Percentiles rank a stretch among this genome's conserved stretches.
phyloP scores from a whole-genome alignment of 2,329 filamentous ascomycete species.

The Calonectria multiphialidica region DNA sequence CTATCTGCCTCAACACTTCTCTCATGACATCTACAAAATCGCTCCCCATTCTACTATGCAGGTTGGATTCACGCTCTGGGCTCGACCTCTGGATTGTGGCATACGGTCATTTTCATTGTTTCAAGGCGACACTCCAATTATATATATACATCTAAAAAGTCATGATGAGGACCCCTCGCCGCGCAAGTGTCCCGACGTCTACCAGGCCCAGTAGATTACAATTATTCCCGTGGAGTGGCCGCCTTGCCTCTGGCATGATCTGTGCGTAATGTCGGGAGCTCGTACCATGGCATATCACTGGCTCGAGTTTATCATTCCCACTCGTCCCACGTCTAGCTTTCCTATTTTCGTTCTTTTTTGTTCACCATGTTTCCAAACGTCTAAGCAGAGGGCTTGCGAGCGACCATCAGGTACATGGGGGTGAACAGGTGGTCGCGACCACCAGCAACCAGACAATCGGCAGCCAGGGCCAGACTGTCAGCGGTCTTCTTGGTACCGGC shows the following conservation, averaged over 20 bases:
- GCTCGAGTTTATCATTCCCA: slow-evolving; percentile 2
- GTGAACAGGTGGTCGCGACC: slow-evolving; percentile 94
- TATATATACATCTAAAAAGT: slow-evolving; percentile 22
- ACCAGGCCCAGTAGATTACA: slow-evolving; percentile 40
- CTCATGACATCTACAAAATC: background rate
- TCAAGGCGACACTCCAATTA: slow-evolving; percentile 22
- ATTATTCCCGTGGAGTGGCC: slow-evolving; percentile 44
- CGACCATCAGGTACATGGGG: slow-evolving; percentile 98
- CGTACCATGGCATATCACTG: slow-evolving; percentile 15
- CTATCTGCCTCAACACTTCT: slow-evolving; percentile 10
- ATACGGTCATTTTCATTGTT: background rate
- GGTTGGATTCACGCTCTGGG: background rate
- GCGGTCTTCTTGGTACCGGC: slow-evolving; percentile 94
- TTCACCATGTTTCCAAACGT: slow-evolving; percentile 6
- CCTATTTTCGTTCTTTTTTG: slow-evolving; percentile 13
- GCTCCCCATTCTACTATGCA: background rate
- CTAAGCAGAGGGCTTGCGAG: slow-evolving; percentile 76
- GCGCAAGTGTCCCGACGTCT: slow-evolving; percentile 17
- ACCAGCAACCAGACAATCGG: slow-evolving; percentile 88
- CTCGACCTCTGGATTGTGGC: background rate
- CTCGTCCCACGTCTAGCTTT: slow-evolving; percentile 7
- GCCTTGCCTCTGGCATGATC: slow-evolving; percentile 31
- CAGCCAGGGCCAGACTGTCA: slow-evolving; percentile 85
- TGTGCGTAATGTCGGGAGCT: slow-evolving; percentile 31
- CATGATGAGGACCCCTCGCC: slow-evolving; percentile 22